Conservation (phyloP, 257 asterid genomes). For the Primulina eburnea region DNA sequence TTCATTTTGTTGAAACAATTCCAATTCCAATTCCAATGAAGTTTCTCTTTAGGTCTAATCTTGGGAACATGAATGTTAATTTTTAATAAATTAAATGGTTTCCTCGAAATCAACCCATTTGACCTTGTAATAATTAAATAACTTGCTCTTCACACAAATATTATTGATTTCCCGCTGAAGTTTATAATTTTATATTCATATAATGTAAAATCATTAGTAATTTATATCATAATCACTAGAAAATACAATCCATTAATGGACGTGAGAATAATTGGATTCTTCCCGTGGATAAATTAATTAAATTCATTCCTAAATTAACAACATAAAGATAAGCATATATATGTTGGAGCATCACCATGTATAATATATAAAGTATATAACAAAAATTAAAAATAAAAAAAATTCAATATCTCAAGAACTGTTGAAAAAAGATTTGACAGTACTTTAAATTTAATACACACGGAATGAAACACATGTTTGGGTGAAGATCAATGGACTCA, state of each 20-base stretch:
- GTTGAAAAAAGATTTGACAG: slow-evolving; percentile 36
- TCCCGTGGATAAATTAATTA: too few relatives aligned
- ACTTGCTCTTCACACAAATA: too few relatives aligned
- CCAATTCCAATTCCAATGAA: neutral
- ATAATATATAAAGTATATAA: too few relatives aligned
- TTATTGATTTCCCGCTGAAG: too few relatives aligned
- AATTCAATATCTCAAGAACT: neutral
- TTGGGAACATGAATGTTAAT: neutral
- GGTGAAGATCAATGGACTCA: neutral
- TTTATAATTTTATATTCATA: neutral
- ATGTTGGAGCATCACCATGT: neutral
- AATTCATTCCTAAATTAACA: neutral
- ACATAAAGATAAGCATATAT: neutral
- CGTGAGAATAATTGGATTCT: too few relatives aligned
- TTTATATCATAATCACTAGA: neutral
- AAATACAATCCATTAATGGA: too few relatives aligned
- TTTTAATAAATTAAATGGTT: neutral
- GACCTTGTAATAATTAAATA: neutral
- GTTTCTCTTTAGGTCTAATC: neutral
- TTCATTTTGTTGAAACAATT: neutral
- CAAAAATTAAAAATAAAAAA: too few relatives aligned
- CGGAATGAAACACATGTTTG: too few relatives aligned
- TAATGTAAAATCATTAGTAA: neutral
- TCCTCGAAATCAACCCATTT: slow-evolving; percentile 16
- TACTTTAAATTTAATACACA: neutral